Percentiles rank a stretch among this genome's conserved stretches.
Evolutionary conservation across 345 rosid genomes (phyloP).

Genomic region (Pseudoturritis turrita): DNA sequence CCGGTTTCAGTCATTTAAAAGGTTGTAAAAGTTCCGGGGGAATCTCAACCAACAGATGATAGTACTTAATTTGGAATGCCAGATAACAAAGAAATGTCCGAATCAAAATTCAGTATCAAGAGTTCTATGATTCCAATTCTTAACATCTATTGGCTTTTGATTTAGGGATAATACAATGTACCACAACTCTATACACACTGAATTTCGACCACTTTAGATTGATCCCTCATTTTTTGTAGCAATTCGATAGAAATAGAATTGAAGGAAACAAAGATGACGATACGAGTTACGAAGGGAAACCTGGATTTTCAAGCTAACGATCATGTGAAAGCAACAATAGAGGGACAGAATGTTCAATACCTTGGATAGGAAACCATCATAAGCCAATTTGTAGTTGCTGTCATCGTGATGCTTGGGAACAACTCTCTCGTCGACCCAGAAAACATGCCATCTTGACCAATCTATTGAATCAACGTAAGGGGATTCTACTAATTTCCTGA

Average conservation of each 20-base stretch:
- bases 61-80: neutral
- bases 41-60: neutral
- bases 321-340: neutral
- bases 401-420: slow-evolving; percentile 85
- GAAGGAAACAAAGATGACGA: neutral
- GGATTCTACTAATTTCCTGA: slow-evolving; percentile 60
- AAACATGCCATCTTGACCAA: slow-evolving; percentile 90
- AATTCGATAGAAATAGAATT: neutral
- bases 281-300: neutral
- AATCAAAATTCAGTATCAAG: neutral
- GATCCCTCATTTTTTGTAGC: neutral
- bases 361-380: slow-evolving; percentile 63
- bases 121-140: neutral
- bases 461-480: slow-evolving; percentile 66
- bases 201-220: too few relatives aligned
- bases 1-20: neutral
- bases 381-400: slow-evolving; percentile 85
- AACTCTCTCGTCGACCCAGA: slow-evolving; percentile 94
- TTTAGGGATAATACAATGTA: too few relatives aligned
- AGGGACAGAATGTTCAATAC: slow-evolving; percentile 25
- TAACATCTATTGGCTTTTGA: too few relatives aligned
- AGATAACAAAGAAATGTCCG: neutral
- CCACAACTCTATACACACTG: too few relatives aligned
- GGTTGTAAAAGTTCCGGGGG: too few relatives aligned
- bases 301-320: neutral